phyloP scores from a whole-genome alignment of 2,329 filamentous ascomycete species.

The Madurella mycetomatis region DNA sequence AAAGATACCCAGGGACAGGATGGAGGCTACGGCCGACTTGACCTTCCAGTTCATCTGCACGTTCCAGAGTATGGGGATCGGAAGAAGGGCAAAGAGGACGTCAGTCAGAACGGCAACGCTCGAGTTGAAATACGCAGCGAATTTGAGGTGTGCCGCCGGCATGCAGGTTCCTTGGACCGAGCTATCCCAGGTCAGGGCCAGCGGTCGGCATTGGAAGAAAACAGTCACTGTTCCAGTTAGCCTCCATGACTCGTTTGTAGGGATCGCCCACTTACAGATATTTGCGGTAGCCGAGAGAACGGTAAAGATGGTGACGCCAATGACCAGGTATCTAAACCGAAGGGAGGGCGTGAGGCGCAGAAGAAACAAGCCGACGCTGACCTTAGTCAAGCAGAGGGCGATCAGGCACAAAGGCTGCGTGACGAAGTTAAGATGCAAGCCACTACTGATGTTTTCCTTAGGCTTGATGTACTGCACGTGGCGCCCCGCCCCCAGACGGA shows the following conservation, averaged over 20 bases:
- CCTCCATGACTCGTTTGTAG: not conserved
- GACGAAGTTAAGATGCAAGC: slow-evolving; percentile 31
- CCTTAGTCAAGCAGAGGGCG: slow-evolving; percentile 27
- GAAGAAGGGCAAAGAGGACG: slow-evolving; percentile 28
- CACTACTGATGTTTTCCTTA: slow-evolving; percentile 20
- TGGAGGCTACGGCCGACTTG: slow-evolving; percentile 25
- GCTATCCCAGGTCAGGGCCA: slow-evolving; percentile 24
- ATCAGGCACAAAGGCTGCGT: slow-evolving; percentile 30
- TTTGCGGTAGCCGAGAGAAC: slow-evolving; percentile 25
- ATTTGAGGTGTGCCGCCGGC: slow-evolving; percentile 24
- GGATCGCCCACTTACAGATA: slow-evolving; percentile 17
- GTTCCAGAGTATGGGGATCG: slow-evolving; percentile 29
- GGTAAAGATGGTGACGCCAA: slow-evolving; percentile 26
- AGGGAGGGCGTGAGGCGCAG: slow-evolving; percentile 26
- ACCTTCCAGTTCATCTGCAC: slow-evolving; percentile 29
- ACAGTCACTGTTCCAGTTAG: slow-evolving; percentile 22
- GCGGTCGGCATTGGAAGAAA: slow-evolving; percentile 26
- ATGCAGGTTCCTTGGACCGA: slow-evolving; percentile 25
- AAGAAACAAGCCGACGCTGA: slow-evolving; percentile 31
- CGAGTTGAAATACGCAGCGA: slow-evolving; percentile 28
- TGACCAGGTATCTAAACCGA: slow-evolving; percentile 21
- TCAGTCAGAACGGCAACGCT: slow-evolving; percentile 28
- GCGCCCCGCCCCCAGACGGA: slow-evolving; percentile 26
- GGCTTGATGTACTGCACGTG: slow-evolving; percentile 29
- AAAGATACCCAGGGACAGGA: slow-evolving; percentile 29